Evolutionary conservation across 1,284 basidiomycete genomes (phyloP).

Genomic region (Marasmius oreades): DNA sequence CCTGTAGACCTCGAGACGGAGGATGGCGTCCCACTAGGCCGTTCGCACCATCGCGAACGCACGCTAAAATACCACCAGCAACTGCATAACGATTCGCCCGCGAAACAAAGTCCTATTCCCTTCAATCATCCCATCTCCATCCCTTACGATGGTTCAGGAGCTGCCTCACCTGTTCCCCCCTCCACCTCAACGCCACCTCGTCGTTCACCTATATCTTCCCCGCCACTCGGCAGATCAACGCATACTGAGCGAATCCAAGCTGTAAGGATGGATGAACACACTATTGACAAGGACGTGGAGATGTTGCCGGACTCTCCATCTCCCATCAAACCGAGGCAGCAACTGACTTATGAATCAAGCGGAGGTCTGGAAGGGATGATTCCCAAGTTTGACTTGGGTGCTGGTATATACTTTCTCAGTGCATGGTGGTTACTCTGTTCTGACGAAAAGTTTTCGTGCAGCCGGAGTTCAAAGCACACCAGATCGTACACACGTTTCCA

Average conservation of each 20-base stretch:
- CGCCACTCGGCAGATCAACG: constrained; percentile 47
- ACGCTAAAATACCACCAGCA: constrained; percentile 36
- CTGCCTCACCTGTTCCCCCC: constrained; percentile 13
- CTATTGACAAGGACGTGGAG: constrained; percentile 37
- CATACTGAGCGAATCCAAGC: constrained; percentile 41
- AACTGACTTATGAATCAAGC: constrained; percentile 2
- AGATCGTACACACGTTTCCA: constrained; percentile 2
- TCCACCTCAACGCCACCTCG: constrained; percentile 10
- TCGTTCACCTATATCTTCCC: constrained; percentile 23
- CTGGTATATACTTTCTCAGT: constrained; percentile 18
- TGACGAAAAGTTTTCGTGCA: not conserved
- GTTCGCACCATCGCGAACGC: constrained; percentile 62
- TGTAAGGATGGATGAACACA: constrained; percentile 35
- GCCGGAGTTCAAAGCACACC: constrained; percentile 1
- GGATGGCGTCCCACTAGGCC: constrained; percentile 64
- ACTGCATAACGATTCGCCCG: constrained; percentile 14
- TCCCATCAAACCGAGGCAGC: constrained; percentile 38
- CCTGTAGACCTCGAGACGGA: constrained; percentile 55
- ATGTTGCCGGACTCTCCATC: constrained; percentile 63
- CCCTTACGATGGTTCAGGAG: constrained; percentile 13
- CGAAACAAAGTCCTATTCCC: constrained; percentile 22
- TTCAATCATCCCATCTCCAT: constrained; percentile 27
- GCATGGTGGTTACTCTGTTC: not conserved
- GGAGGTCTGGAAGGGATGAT: constrained; percentile 34
- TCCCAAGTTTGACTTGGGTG: constrained; percentile 40